Evolutionary conservation across 2,329 filamentous ascomycete species (phyloP).

Genomic region (Pezicula carpinea): DNA sequence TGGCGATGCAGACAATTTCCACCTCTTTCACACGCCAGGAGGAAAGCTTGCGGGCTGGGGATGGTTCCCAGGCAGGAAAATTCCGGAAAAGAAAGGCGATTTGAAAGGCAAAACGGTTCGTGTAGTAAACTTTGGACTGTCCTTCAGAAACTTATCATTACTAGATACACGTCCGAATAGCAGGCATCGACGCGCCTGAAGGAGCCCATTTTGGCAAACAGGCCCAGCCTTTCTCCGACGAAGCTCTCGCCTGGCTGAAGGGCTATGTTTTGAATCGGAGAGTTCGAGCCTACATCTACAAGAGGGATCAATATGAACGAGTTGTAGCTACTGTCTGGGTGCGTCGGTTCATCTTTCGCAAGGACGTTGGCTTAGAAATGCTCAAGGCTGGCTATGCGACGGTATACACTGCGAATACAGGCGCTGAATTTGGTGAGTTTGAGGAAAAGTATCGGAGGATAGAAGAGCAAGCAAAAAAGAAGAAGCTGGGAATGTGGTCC

Average conservation of each 20-base stretch:
- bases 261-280: constrained; percentile 65
- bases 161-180: constrained; percentile 82
- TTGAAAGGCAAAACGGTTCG: constrained; percentile 74
- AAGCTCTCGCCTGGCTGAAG: constrained; percentile 79
- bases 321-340: constrained; percentile 83
- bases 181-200: constrained; percentile 91
- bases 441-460: constrained; percentile 60
- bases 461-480: constrained; percentile 61
- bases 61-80: constrained; percentile 69
- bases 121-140: constrained; percentile 5
- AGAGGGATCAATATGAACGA: constrained; percentile 86
- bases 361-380: constrained; percentile 88
- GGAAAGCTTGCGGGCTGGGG: constrained; percentile 84
- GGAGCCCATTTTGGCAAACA: constrained; percentile 86
- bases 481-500: constrained; percentile 72
- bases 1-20: constrained; percentile 94
- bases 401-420: constrained; percentile 88
- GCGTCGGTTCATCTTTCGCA: constrained; percentile 57
- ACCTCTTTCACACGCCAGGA: constrained; percentile 92
- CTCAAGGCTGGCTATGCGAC: constrained; percentile 79
- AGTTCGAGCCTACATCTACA: constrained; percentile 79
- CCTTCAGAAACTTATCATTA: constrained; percentile 5
- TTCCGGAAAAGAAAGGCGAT: constrained; percentile 64
- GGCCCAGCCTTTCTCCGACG: constrained; percentile 76
- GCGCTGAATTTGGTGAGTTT: constrained; percentile 78